Conservation (phyloP, 768 basidiomycete genomes). For the Naganishia onofrii region DNA sequence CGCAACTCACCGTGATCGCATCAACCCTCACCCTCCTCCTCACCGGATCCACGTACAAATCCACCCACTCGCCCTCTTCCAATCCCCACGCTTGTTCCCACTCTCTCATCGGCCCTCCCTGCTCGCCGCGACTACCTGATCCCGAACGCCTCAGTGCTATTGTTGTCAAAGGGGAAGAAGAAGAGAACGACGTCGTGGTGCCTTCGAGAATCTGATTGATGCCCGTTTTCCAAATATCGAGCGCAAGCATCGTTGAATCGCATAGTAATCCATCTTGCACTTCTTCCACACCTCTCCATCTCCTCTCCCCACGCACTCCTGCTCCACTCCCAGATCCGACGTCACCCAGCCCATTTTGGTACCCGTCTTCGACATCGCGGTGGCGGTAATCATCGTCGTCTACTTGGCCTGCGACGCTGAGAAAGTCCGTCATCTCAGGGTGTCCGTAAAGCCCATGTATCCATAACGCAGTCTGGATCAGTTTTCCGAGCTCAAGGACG, state of each 20-base stretch:
- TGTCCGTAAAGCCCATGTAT: constrained; percentile 24
- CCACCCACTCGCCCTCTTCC: not conserved
- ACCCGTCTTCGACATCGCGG: not conserved
- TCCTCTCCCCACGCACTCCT: not conserved
- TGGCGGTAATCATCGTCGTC: not conserved
- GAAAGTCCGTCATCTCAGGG: not conserved
- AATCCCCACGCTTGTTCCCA: constrained; percentile 1
- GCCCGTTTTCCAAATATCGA: constrained; percentile 9
- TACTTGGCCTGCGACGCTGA: not conserved
- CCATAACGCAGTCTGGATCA: constrained; percentile 16
- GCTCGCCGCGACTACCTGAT: not conserved
- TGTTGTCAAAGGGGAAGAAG: not conserved
- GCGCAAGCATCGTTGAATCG: constrained; percentile 22
- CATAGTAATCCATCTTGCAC: constrained; percentile 21
- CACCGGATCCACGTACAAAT: not conserved
- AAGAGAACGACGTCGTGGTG: too few relatives aligned
- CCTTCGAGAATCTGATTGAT: not conserved
- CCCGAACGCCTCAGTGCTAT: not conserved
- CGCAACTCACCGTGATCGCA: constrained; percentile 10
- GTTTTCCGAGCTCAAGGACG: constrained; percentile 21
- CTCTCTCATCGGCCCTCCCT: not conserved
- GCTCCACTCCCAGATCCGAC: not conserved
- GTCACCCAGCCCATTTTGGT: not conserved
- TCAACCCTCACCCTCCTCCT: constrained; percentile 10
- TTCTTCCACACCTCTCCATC: too few relatives aligned